Evolutionary conservation across 2,329 filamentous ascomycete genomes (phyloP).

Genomic region (Ceratocystis lukuohia): DNA sequence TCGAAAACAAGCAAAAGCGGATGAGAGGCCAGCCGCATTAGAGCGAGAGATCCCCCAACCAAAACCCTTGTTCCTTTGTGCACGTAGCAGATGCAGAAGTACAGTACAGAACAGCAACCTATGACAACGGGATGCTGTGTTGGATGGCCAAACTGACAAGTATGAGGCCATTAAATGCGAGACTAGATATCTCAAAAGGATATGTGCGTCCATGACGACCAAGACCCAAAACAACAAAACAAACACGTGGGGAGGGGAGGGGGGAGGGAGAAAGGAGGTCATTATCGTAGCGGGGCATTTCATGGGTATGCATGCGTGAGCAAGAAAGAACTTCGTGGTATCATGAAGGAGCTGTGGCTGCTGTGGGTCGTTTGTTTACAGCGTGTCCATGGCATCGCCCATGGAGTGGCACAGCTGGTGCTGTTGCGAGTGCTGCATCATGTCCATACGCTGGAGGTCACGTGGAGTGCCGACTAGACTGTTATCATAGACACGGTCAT

Average conservation of each 20-base stretch:
- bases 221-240: neutral
- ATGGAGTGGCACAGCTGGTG: neutral
- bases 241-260: neutral
- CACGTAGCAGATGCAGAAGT: neutral
- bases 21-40: neutral
- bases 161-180: neutral
- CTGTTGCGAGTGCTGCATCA: constrained; percentile 7
- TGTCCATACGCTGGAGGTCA: constrained; percentile 14
- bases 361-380: neutral
- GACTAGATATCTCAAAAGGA: constrained; percentile 4
- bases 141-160: neutral
- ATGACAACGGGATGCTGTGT: neutral
- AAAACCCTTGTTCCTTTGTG: neutral
- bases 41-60: neutral
- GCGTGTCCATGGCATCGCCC: constrained; percentile 7
- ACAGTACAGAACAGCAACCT: neutral
- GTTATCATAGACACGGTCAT: constrained; percentile 15
- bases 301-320: neutral
- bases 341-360: neutral
- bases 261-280: neutral
- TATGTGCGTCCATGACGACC: neutral
- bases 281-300: constrained; percentile 1
- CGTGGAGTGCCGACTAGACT: neutral
- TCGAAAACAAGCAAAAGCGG: no score
- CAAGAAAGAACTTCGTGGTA: constrained; percentile 1